phyloP scores from a whole-genome alignment of 148 eudicot species.

The Gaultheria prostrata region DNA sequence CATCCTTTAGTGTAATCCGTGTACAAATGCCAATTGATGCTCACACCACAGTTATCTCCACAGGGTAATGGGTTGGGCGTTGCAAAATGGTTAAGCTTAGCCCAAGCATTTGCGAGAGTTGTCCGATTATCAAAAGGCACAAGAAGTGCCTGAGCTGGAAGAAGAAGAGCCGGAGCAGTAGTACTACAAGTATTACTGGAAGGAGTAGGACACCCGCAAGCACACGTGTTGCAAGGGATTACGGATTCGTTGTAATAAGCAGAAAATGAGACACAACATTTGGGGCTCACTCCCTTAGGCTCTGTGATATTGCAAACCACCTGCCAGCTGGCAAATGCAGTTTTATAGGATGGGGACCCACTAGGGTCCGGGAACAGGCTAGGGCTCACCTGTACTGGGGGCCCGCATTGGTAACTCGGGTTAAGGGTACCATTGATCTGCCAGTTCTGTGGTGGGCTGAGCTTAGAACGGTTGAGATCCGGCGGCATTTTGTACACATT shows the following conservation, averaged over 20 bases:
- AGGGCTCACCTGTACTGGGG: slow-evolving; percentile 31
- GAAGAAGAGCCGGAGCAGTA: slow-evolving; percentile 68
- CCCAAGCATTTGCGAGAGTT: slow-evolving; percentile 61
- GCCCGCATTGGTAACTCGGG: slow-evolving; percentile 32
- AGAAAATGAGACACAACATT: slow-evolving; percentile 57
- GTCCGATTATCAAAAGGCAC: slow-evolving; percentile 87
- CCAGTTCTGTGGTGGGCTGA: slow-evolving; percentile 37
- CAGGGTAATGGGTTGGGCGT: slow-evolving; percentile 78
- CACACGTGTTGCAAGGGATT: slow-evolving; percentile 61
- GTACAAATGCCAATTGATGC: slow-evolving; percentile 73
- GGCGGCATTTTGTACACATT: slow-evolving; percentile 36
- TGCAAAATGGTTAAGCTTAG: slow-evolving; percentile 52
- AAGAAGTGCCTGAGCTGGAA: slow-evolving; percentile 84
- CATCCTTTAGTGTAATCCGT: slow-evolving; percentile 63
- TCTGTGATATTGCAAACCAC: slow-evolving; percentile 54
- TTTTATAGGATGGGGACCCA: slow-evolving; percentile 29
- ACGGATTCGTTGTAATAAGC: slow-evolving; percentile 49
- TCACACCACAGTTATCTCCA: slow-evolving; percentile 85
- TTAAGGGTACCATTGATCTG: slow-evolving; percentile 37
- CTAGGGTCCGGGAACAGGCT: slow-evolving; percentile 25
- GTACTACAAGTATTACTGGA: slow-evolving; percentile 43
- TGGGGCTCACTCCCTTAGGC: slow-evolving; percentile 27
- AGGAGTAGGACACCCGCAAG: slow-evolving; percentile 55
- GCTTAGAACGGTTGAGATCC: slow-evolving; percentile 30
- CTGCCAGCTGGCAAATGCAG: slow-evolving; percentile 55